Evolutionary conservation across 2,329 filamentous ascomycete species (phyloP), one percentile per base, ranked within the genome.

Genomic region (Penicillium sp.): DNA sequence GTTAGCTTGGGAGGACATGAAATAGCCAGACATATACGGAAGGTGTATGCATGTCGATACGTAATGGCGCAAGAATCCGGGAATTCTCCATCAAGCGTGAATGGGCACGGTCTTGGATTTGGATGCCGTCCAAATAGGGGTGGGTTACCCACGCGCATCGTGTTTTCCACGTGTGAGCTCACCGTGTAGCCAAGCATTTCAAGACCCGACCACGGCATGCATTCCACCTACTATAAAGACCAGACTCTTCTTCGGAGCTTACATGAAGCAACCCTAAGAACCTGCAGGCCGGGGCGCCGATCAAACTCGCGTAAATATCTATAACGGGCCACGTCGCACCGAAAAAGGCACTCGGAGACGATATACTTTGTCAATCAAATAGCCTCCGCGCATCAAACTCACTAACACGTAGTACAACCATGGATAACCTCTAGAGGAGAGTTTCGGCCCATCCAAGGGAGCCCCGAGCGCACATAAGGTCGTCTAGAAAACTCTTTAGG

Each of bases 1-100:
- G 70, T 70, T 46, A 72, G 75, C 50, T 65, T 78, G 2, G 76
- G 75, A 18, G 74, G 67, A 44, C 11, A 10, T 35, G 20, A 22
- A 22, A 22, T 2, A 22, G 20, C 20, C 4, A 22, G 20, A 22
- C 20, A 22, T 22, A 2, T 22, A 22, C 20, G 20, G 20, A 22
- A 22, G 20, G 20, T 22, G 20, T 22, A 22, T 22, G 20, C 20
- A 22, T 22, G 20, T 4, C 20, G 20, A 22, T 22, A 22, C 20
- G 20, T 22, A 22, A 22, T 22, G 20, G 20, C 20, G 2, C 20
- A 22, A 4, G 20, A 22, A 22, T 22, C 20, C 20, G 20, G 20
- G 4, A 22, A 2, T 22, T 22, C 4, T 22, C 20, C 20, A 27
- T 27, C 3, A 9, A 27, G 5, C 25, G 25, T 27, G 5, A 9